Evolutionary conservation across 108 stramenopile genomes (phyloP).

Genomic region (Cyclotella kingstonii): DNA sequence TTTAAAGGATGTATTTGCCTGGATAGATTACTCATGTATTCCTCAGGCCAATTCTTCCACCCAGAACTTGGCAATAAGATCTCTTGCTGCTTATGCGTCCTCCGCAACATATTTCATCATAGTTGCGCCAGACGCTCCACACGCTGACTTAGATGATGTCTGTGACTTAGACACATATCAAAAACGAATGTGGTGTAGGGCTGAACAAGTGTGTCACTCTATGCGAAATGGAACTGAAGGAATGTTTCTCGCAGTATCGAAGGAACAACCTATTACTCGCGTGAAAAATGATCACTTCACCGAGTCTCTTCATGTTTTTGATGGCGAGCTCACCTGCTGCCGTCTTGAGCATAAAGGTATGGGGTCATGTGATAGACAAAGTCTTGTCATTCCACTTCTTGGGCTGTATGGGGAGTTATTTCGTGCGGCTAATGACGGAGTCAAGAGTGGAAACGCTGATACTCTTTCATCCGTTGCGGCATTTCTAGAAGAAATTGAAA

Average conservation of each 20-base stretch:
- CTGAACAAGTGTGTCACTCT: slow-evolving; percentile 42
- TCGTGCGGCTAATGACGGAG: slow-evolving; percentile 25
- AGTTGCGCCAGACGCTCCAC: slow-evolving; percentile 28
- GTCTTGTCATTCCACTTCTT: slow-evolving; percentile 39
- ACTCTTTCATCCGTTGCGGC: slow-evolving; percentile 27
- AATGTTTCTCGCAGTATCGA: slow-evolving; percentile 31
- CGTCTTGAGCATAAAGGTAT: slow-evolving; percentile 40
- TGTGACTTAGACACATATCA: slow-evolving; percentile 34
- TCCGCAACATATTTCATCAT: slow-evolving; percentile 38
- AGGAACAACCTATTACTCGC: neutral
- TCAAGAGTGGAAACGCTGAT: slow-evolving; percentile 31
- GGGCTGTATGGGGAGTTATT: slow-evolving; percentile 41
- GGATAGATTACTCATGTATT: slow-evolving; percentile 45
- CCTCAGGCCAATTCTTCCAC: slow-evolving; percentile 34
- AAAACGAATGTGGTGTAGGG: slow-evolving; percentile 44
- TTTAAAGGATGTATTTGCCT: slow-evolving; percentile 30
- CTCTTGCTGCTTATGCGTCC: slow-evolving; percentile 37
- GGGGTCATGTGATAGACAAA: slow-evolving; percentile 39
- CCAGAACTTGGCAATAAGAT: slow-evolving; percentile 35
- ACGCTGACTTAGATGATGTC: slow-evolving; percentile 26
- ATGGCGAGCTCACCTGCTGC: slow-evolving; percentile 44
- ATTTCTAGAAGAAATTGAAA: slow-evolving; percentile 34
- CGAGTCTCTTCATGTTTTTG: slow-evolving; percentile 31
- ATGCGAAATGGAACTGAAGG: slow-evolving; percentile 30
- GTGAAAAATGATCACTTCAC: slow-evolving; percentile 17